phyloP scores from a whole-genome alignment of 352 stramenopile genomes.

The Pythium aristosporum region DNA sequence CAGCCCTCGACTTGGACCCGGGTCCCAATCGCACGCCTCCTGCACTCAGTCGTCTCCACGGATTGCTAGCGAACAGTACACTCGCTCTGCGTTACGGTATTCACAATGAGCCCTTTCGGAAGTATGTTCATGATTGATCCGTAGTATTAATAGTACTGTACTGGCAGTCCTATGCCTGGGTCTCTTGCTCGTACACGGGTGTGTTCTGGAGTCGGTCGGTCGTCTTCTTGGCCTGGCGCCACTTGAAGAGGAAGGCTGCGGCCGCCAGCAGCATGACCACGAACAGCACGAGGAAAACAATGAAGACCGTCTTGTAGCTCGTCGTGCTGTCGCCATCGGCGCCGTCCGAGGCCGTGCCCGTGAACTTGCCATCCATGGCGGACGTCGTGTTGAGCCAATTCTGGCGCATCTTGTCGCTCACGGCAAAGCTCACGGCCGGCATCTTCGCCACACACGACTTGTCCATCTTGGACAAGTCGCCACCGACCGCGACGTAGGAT shows the following conservation, averaged over 20 bases:
- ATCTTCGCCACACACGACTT: slow-evolving; percentile 39
- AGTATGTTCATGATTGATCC: too few relatives aligned
- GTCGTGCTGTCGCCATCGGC: slow-evolving; percentile 11
- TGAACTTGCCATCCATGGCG: slow-evolving; percentile 39
- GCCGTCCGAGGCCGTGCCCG: slow-evolving; percentile 12
- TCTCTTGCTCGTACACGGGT: slow-evolving; percentile 1
- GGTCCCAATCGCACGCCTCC: too few relatives aligned
- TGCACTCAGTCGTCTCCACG: too few relatives aligned
- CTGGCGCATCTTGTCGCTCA: slow-evolving; percentile 40
- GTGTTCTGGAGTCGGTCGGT: not conserved
- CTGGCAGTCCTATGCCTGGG: not conserved
- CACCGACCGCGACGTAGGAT: slow-evolving; percentile 33
- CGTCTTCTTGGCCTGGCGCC: slow-evolving; percentile 24
- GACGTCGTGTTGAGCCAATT: slow-evolving; percentile 43
- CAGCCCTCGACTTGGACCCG: too few relatives aligned
- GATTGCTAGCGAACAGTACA: too few relatives aligned
- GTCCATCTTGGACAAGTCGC: slow-evolving; percentile 31
- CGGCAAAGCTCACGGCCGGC: slow-evolving; percentile 13
- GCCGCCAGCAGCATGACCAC: slow-evolving; percentile 26
- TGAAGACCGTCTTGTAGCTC: slow-evolving; percentile 41
- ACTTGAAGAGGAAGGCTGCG: slow-evolving; percentile 33
- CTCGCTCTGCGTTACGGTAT: too few relatives aligned
- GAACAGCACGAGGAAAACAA: slow-evolving; percentile 48
- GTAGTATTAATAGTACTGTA: too few relatives aligned
- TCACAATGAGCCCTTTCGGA: too few relatives aligned